Conservation (phyloP, 1,139 yeast genomes). For the Magnusiomyces sp. region DNA sequence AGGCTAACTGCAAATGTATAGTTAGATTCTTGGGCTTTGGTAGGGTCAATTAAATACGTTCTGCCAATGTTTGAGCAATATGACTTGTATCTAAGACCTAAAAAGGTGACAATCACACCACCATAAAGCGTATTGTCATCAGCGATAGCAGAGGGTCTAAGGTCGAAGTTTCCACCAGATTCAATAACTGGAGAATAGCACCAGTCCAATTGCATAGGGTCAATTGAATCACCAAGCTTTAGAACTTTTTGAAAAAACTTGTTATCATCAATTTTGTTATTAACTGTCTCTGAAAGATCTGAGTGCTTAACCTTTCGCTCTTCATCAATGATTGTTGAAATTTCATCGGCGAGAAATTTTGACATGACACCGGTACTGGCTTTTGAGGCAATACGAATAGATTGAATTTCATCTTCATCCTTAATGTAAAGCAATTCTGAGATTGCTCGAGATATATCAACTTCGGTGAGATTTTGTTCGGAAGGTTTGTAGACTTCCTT, state of each 20-base stretch:
- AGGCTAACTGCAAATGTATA: constrained; percentile 63
- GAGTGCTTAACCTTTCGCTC: constrained; percentile 69
- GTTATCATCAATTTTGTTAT: constrained; percentile 69
- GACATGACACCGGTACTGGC: constrained; percentile 72
- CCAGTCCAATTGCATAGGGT: constrained; percentile 79
- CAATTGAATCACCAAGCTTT: constrained; percentile 60
- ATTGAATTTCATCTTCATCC: constrained; percentile 68
- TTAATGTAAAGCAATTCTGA: constrained; percentile 63
- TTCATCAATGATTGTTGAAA: constrained; percentile 82
- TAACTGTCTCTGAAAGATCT: constrained; percentile 67
- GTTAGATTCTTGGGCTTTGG: constrained; percentile 66
- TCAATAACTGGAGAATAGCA: constrained; percentile 88
- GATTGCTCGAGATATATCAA: constrained; percentile 50
- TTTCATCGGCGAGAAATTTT: constrained; percentile 74
- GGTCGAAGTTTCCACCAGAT: constrained; percentile 78
- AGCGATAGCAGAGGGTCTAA: constrained; percentile 78
- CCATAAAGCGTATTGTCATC: constrained; percentile 56
- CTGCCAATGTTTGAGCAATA: constrained; percentile 86
- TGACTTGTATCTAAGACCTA: constrained; percentile 81
- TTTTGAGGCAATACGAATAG: constrained; percentile 63
- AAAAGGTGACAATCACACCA: constrained; percentile 74
- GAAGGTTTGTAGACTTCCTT: constrained; percentile 31
- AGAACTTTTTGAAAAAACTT: constrained; percentile 52
- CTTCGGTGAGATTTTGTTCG: constrained; percentile 29
- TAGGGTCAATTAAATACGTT: constrained; percentile 85